These are phyloP conservation scores for Ophiostoma fasciatum DNA, from an alignment of 2,329 filamentous ascomycete species.

Conservation along the genomic window DNA sequence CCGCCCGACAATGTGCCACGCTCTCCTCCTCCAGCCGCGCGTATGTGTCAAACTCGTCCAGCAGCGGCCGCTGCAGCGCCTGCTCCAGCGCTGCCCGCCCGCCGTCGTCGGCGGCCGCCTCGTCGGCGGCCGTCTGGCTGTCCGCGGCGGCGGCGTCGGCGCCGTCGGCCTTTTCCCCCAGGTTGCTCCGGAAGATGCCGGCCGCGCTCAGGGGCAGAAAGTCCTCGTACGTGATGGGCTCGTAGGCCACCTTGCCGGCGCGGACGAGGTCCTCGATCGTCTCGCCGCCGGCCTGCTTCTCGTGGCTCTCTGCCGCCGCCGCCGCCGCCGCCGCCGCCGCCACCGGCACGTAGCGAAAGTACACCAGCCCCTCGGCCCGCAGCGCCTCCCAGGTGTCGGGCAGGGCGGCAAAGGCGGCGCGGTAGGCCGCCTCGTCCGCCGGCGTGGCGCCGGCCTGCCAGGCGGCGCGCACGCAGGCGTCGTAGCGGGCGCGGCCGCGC, in stretches of 20 bases:
- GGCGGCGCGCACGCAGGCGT: conserved; percentile 22
- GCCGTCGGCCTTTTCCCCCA: not conserved
- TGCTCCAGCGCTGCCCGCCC: too few species aligned
- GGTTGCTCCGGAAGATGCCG: conserved; percentile 4
- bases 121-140: too few species aligned
- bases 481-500: conserved; percentile 29
- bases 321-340: too few species aligned
- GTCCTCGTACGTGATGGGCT: conserved; percentile 37
- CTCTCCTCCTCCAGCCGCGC: too few species aligned
- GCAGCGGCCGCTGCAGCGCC: too few species aligned
- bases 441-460: conserved; percentile 16
- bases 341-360: conserved; percentile 20
- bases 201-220: conserved; percentile 33
- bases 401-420: conserved; percentile 13
- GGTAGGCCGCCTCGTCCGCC: conserved; percentile 16
- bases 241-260: conserved; percentile 18
- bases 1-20: too few species aligned
- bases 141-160: too few species aligned
- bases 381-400: conserved; percentile 28
- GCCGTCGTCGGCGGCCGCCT: too few species aligned
- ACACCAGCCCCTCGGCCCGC: conserved; percentile 22
- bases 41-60: too few species aligned
- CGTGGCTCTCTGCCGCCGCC: too few species aligned
- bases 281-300: too few species aligned
- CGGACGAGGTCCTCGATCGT: conserved; percentile 18